phyloP scores from a whole-genome alignment of 2,329 filamentous ascomycete species.

The Colletotrichum liriopes region DNA sequence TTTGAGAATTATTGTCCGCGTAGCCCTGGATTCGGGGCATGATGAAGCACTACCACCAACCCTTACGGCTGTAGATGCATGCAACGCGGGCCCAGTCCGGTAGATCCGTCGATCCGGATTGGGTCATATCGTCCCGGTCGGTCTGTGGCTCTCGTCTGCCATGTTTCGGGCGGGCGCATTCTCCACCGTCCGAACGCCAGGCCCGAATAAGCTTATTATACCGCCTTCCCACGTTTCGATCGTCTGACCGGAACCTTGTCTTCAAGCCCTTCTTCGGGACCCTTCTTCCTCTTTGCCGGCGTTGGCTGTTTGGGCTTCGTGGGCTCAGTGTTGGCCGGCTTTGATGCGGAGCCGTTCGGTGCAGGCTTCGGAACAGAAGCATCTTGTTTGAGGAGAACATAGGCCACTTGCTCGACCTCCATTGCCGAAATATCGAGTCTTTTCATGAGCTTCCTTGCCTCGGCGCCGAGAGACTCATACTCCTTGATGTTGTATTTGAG shows the following conservation, averaged over 20 bases:
- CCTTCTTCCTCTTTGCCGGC: slow-evolving; percentile 46
- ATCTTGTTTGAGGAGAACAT: slow-evolving; percentile 71
- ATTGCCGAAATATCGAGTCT: slow-evolving; percentile 71
- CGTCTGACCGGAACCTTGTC: slow-evolving; percentile 44
- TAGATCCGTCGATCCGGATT: slow-evolving; percentile 46
- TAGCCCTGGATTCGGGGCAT: slow-evolving; percentile 6
- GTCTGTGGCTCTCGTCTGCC: neutral
- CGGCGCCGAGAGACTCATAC: slow-evolving; percentile 70
- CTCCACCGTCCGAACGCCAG: slow-evolving; percentile 18
- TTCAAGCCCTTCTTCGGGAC: slow-evolving; percentile 41
- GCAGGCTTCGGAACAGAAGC: slow-evolving; percentile 1
- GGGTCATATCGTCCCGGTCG: neutral
- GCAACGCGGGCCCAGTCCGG: neutral
- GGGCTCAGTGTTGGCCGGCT: neutral
- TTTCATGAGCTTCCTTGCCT: slow-evolving; percentile 59
- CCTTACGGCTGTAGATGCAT: neutral
- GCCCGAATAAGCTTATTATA: slow-evolving; percentile 32
- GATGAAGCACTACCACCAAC: neutral
- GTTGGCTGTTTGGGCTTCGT: slow-evolving; percentile 34
- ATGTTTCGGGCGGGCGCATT: neutral
- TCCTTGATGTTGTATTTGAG: slow-evolving; percentile 82
- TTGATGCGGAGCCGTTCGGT: neutral
- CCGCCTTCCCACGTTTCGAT: slow-evolving; percentile 49
- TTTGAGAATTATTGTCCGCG: neutral
- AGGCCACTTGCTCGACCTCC: slow-evolving; percentile 80